Base-by-base conservation (phyloP, 768 basidiomycete species). In the Pleurotus salmoneostramineus region DNA sequence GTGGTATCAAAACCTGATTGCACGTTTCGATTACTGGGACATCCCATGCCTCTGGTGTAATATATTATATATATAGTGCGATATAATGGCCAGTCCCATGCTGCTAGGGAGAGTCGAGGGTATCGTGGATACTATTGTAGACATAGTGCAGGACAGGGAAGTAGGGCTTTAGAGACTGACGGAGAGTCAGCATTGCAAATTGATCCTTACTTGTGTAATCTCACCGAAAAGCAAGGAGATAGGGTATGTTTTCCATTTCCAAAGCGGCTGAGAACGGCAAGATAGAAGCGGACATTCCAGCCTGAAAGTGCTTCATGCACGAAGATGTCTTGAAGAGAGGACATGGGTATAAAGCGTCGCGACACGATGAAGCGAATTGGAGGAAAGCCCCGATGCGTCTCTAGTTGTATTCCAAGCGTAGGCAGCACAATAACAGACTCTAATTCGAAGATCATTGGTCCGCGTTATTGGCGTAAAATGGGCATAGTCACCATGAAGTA, bases 231-330 rank as follows among this genome's bases (percentile, higher is more conserved):
- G 4, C 81, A 82, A 40, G 91, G 82, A 5, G 81, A 73, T 4
- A 89, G 60, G 10, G 64, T 61, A 61, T 73, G 65, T 0, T 63
- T 59, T 12, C 67, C 71, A 14, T 60, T 61, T 31, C 57, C 60
- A 33, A 72, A 66, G 35, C 67, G 64, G 33, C 74, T 72, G 17
- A 85, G 62, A 27, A 76, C 77, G 11, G 78, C 84, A 6, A 91
- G 71, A 65, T 88, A 91, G 65, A 83, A 89, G 12, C 83, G 77
- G 17, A 91, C 78, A 67, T 88, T 76, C 90, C 90, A 93, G 48
- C 88, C 70, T 8, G 70, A 76, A 12, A 92, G 68, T 1, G 84
- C 90, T 68, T 93, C 91, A 63, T 91, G 87, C 56, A 93, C 85
- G 32, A 91, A 63, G 45, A 88, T 73, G 57, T 90, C 88, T 52